Base-by-base conservation (phyloP, 495 filamentous ascomycete species). In the Sphaerosporella brunnea region DNA sequence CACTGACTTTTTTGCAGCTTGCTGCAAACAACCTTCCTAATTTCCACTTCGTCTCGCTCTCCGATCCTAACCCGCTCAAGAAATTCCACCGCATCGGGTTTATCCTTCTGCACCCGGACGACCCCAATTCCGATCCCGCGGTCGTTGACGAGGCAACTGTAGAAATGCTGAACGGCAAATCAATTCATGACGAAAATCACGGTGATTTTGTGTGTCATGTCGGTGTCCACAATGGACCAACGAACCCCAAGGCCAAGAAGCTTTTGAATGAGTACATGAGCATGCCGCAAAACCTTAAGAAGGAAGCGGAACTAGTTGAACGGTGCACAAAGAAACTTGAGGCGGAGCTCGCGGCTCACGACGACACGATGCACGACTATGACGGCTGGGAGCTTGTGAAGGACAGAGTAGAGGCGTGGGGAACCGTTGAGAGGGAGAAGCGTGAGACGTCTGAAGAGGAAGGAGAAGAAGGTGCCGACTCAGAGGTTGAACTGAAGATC, bases 121-220 rank as follows among this genome's bases (percentile, higher is more conserved):
- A 95, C 60, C 82, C 85, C 34, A 74, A 77, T 10, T 66, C 77
- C 1, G 83, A 92, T 32, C 67, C 69, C 18, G 62, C 67, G 10
- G 57, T 64, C 18, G 63, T 62, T 11, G 84, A 84, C 1, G 79
- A 88, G 35, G 86, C 80, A 55, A 93, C 90, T 11, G 72, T 95
- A 0, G 84, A 87, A 44, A 82, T 84, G 15, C 78, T 96, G 56
- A 95, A 96, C 53, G 85, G 87, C 48, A 95, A 96, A 67, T 90
- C 83, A 0, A 93, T 99, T 49, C 80, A 93, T 57, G 90, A 95
- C 54, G 78, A 90, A 47, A 74, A 78, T 38, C 80, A 86, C 28
- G 92, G 88, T 20, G 86, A 96, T 61, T 99, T 99, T 62, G 83
- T 84, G 19, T 93, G 88, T 60, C 92, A 99, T 61, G 90, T 96